Evolutionary conservation across 148 eudicot species (phyloP).

Genomic region (Cornus florida): DNA sequence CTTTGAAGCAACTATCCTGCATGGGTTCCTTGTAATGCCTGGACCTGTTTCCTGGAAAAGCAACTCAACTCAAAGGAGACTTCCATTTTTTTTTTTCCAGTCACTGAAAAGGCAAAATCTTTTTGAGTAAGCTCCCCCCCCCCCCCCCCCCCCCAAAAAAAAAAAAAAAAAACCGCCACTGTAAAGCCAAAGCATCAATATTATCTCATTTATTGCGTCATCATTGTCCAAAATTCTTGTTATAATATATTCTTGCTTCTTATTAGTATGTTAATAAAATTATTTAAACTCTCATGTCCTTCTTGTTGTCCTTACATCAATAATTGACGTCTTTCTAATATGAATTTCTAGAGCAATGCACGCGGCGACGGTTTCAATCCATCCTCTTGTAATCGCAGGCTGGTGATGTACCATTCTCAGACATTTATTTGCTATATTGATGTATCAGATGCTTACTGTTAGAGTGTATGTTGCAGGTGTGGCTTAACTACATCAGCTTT

Average conservation of each 20-base stretch:
- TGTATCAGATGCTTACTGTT: constrained; percentile 4
- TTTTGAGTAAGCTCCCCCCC: too few species aligned
- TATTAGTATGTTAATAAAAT: background rate
- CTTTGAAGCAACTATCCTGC: background rate
- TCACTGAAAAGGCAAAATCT: too few species aligned
- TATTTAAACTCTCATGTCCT: background rate
- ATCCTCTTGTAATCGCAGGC: constrained; percentile 98
- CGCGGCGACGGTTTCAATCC: constrained; percentile 76
- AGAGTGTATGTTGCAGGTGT: constrained; percentile 62
- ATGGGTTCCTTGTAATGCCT: background rate
- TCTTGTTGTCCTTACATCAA: constrained; percentile 9
- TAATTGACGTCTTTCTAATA: constrained; percentile 14
- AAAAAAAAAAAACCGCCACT: background rate
- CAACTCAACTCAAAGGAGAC: background rate
- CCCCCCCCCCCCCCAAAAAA: too few species aligned
- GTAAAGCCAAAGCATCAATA: constrained; percentile 1
- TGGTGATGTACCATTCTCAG: constrained; percentile 55
- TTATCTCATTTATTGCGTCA: background rate
- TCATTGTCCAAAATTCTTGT: background rate
- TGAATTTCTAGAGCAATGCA: constrained; percentile 69
- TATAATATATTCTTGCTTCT: background rate
- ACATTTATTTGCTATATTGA: background rate
- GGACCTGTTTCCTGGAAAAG: background rate
- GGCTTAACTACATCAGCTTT: constrained; percentile 97
- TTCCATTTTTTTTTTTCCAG: background rate